phyloP scores from a whole-genome alignment of 371 early-diverging fungal genomes.

The Mucor lusitanicus region DNA sequence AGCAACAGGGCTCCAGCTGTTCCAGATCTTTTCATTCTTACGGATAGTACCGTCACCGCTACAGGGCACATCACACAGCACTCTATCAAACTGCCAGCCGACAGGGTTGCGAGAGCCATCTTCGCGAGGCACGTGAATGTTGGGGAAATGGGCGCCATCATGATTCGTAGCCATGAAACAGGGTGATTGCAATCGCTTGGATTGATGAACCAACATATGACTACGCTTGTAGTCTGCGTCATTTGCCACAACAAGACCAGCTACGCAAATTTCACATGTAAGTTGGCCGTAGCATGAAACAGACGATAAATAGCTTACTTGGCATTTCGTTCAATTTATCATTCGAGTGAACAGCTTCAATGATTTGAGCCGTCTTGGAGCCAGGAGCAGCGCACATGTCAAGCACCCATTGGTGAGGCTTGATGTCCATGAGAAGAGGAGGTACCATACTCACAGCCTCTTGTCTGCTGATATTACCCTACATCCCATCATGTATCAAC shows the following conservation, averaged over 20 bases:
- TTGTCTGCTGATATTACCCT: slow-evolving; percentile 96
- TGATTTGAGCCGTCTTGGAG: slow-evolving; percentile 89
- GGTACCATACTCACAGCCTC: slow-evolving; percentile 99
- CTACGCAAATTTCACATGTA: slow-evolving; percentile 17
- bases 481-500: background rate
- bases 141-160: slow-evolving; percentile 93
- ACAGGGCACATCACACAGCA: slow-evolving; percentile 98
- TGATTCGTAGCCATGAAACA: slow-evolving; percentile 96
- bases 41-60: slow-evolving; percentile 99
- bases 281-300: no score
- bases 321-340: slow-evolving; percentile 64
- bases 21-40: slow-evolving; percentile 95
- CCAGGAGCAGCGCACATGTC: slow-evolving; percentile 96
- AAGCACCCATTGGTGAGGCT: slow-evolving; percentile 81
- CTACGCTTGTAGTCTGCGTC: slow-evolving; percentile 92
- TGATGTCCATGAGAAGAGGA: slow-evolving; percentile 90
- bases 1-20: slow-evolving; percentile 77
- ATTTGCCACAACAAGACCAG: slow-evolving; percentile 97
- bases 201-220: slow-evolving; percentile 95
- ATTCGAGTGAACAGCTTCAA: slow-evolving; percentile 88
- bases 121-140: slow-evolving; percentile 49
- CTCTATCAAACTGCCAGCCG: slow-evolving; percentile 87
- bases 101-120: slow-evolving; percentile 2
- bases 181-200: slow-evolving; percentile 89
- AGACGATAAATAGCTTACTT: slow-evolving; percentile 34